Conservation (phyloP, 208 protist species). For the Leishmania braziliensis region DNA sequence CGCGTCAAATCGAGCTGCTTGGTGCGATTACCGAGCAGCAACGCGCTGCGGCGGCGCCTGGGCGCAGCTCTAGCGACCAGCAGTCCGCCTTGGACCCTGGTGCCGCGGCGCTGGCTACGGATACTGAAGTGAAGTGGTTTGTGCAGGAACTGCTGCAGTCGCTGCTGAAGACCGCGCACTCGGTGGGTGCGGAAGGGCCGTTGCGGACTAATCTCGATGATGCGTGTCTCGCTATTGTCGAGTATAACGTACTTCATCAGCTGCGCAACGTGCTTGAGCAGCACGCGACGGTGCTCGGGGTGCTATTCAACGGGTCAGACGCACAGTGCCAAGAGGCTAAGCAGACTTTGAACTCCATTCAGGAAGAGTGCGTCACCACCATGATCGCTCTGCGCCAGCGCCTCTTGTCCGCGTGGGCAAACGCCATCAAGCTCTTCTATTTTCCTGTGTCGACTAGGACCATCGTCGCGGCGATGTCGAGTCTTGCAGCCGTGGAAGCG, state of each 20-base stretch:
- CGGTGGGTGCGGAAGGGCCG: slow-evolving; percentile 22
- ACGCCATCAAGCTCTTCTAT: slow-evolving; percentile 20
- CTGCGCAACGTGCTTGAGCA: slow-evolving; percentile 45
- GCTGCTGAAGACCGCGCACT: slow-evolving; percentile 34
- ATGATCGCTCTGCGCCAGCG: slow-evolving; percentile 21
- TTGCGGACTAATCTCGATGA: slow-evolving; percentile 55
- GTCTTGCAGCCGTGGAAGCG: slow-evolving; percentile 1
- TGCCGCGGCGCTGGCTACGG: background rate
- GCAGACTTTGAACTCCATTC: slow-evolving; percentile 16
- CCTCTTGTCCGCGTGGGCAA: slow-evolving; percentile 24
- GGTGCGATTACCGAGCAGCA: slow-evolving; percentile 42
- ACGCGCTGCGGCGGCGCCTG: background rate
- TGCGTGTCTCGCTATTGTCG: slow-evolving; percentile 41
- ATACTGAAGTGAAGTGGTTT: slow-evolving; percentile 4
- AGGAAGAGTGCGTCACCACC: slow-evolving; percentile 9
- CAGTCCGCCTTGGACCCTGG: background rate
- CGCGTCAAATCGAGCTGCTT: slow-evolving; percentile 56
- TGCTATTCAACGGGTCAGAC: slow-evolving; percentile 1
- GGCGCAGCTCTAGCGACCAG: background rate
- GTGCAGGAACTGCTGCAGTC: slow-evolving; percentile 38
- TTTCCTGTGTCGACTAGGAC: slow-evolving; percentile 22
- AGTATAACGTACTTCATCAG: slow-evolving; percentile 55
- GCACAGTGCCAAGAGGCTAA: background rate
- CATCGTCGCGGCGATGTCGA: slow-evolving; percentile 3
- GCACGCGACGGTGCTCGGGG: slow-evolving; percentile 27